Percentiles rank a stretch among this genome's conserved stretches.
phyloP scores from a whole-genome alignment of 2,329 filamentous ascomycete genomes.

The Curvularia lunata region DNA sequence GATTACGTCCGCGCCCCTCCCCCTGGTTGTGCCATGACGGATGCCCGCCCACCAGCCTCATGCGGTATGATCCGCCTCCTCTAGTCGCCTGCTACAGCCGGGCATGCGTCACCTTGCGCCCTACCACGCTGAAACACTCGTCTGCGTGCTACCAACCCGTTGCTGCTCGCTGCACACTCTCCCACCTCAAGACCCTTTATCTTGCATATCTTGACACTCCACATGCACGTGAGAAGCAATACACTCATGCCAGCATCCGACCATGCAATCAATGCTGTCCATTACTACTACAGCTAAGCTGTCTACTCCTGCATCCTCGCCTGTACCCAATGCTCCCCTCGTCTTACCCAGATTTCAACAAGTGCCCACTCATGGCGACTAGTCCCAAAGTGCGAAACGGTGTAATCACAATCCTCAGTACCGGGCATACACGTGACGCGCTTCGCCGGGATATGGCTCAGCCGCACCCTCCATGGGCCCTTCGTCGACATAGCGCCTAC shows the following conservation, averaged over 20 bases:
- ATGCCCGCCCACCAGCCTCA: constrained; percentile 10
- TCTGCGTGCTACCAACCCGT: not conserved
- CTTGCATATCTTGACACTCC: not conserved
- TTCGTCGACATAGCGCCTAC: constrained; percentile 53
- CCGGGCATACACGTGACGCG: constrained; percentile 46
- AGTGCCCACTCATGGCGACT: not conserved
- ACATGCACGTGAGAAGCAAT: not conserved
- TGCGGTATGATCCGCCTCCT: not conserved
- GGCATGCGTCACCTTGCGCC: constrained; percentile 4
- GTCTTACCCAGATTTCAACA: constrained; percentile 5
- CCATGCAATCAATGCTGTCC: not conserved
- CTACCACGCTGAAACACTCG: constrained; percentile 7
- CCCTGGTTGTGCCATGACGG: constrained; percentile 13
- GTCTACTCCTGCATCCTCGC: not conserved
- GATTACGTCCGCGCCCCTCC: constrained; percentile 6
- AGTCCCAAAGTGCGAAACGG: not conserved
- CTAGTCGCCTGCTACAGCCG: constrained; percentile 13
- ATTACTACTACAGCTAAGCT: not conserved
- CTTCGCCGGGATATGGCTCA: constrained; percentile 38
- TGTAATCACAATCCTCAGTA: constrained; percentile 30
- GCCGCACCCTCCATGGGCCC: constrained; percentile 36
- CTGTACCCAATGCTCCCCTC: constrained; percentile 2
- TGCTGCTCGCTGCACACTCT: not conserved
- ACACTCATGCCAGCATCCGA: no score
- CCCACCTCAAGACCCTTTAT: not conserved